These are phyloP conservation scores for Vanilla planifolia DNA, from an alignment of 106 monocot species.

Conservation along the genomic window DNA sequence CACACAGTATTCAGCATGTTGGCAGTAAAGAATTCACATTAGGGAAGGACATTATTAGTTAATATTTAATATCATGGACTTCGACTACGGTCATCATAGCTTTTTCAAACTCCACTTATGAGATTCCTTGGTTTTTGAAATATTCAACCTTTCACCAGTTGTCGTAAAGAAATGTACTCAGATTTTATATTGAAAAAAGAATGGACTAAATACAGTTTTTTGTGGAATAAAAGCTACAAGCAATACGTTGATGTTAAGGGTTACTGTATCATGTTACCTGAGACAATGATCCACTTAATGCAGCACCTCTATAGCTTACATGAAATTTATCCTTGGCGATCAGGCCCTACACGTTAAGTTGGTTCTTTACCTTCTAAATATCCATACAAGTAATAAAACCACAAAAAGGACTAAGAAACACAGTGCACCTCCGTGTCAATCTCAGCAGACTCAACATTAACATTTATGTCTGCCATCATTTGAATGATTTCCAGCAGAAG, in stretches of 20 bases:
- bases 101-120: too few species aligned
- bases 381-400: too few species aligned
- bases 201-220: too few species aligned
- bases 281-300: conserved; percentile 56
- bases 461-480: conserved; percentile 74
- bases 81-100: too few species aligned
- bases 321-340: conserved; percentile 94
- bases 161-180: too few species aligned
- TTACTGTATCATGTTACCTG: conserved; percentile 36
- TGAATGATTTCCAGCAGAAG: conserved; percentile 71
- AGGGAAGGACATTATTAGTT: too few species aligned
- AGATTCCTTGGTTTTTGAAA: too few species aligned
- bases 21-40: too few species aligned
- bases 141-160: too few species aligned
- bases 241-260: background rate
- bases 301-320: conserved; percentile 90
- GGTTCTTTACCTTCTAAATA: background rate
- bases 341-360: conserved; percentile 43
- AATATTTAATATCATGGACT: too few species aligned
- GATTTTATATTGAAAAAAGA: too few species aligned
- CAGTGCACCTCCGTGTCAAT: conserved; percentile 66
- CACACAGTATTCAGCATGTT: too few species aligned
- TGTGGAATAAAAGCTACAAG: background rate
- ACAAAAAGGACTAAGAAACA: background rate
- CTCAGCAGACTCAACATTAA: conserved; percentile 88